Evolutionary conservation across 148 eudicot genomes (phyloP).

Genomic region (Limonium bicolor): DNA sequence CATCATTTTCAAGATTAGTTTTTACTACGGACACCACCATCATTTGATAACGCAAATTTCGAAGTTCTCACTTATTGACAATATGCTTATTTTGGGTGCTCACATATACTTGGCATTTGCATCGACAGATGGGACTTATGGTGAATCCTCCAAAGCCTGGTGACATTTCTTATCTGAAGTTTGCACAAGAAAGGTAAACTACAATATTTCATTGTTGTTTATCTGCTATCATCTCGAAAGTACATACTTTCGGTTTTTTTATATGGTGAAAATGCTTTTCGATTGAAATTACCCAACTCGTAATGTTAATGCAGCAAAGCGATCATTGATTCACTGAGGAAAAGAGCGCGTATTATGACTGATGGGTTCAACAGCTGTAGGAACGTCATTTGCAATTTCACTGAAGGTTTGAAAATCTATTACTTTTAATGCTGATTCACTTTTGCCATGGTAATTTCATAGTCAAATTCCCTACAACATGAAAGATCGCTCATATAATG

Average conservation of each 20-base stretch:
- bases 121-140: constrained; percentile 85
- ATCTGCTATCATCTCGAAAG: not conserved
- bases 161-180: constrained; percentile 70
- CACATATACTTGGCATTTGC: no score
- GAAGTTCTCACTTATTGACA: no score
- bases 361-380: constrained; percentile 98
- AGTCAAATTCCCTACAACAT: no score
- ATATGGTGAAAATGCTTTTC: no score
- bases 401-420: constrained; percentile 46
- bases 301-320: constrained; percentile 61
- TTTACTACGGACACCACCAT: no score
- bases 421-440: not conserved
- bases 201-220: not conserved
- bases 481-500: no score
- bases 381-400: constrained; percentile 91
- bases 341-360: constrained; percentile 85
- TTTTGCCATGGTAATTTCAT: no score
- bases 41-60: no score
- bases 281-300: not conserved
- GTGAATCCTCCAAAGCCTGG: constrained; percentile 91
- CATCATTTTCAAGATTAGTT: no score
- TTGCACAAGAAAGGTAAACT: constrained; percentile 62
- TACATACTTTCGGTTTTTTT: no score
- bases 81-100: no score
- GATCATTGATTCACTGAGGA: constrained; percentile 76